Base-by-base conservation (phyloP, 2,329 filamentous ascomycete species). In the Phialocephala sp. region DNA sequence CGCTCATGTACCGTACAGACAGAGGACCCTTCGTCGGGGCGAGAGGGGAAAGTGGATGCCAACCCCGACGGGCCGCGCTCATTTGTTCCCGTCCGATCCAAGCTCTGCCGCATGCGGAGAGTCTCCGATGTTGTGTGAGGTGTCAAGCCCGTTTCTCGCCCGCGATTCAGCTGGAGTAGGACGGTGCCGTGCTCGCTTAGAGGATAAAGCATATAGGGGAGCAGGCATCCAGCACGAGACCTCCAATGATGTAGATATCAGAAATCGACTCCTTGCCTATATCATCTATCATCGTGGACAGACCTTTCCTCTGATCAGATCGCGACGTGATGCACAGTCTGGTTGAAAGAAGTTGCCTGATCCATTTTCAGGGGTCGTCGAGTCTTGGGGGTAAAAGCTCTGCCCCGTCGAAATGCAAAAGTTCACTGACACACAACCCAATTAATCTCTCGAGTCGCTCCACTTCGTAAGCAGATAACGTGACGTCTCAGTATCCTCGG, bases 221-320 rank as follows among this genome's bases (percentile, higher is more conserved):
- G 50, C 50, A 54, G 32, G 32, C 35, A 32, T 11, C n/a, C 14
- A 12, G 50, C 50, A 35, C 22, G 24, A 35, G 47, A 52, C 47
- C 47, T 32, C 24, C 47, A 32, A 52, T 32, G 43, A 45, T n/a
- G 45, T 41, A 50, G 45, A 22, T 50, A 50, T 14, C 32, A 55
- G 20, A 35, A 62, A 18, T 20, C 15, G 50, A 18, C n/a, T 54
- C 60, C 60, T 27, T 57, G 39, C 54, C 60, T 62, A 62, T 62
- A 62, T 37, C 32, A 57, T 8, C 18, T 62, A 62, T 37, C 32
- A 57, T 8, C 18, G 47, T 56, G 15, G 15, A 5, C 15, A 35
- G 22, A 54, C 9, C 18, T 54, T 3, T 54, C 9, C 18, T 54
- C 11, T 54, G 50, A 35, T 54, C n/a, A n/a, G n/a, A 32, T 54